Percentiles rank a stretch among this genome's conserved stretches.
Conservation (phyloP, 495 filamentous ascomycete genomes). For the Xylaria longipes region DNA sequence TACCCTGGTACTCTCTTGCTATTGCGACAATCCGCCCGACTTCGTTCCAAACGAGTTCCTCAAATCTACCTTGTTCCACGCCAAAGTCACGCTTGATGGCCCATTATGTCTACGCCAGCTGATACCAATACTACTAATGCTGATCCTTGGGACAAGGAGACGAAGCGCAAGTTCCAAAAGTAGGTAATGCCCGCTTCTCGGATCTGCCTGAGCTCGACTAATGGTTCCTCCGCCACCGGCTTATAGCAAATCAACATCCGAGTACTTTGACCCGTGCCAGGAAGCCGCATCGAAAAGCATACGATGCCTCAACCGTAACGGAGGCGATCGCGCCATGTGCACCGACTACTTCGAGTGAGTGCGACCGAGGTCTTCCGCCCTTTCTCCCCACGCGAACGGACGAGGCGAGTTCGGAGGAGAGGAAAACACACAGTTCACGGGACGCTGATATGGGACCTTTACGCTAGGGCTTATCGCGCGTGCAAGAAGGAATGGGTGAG, state of each 20-base stretch:
- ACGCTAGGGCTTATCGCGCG: conserved; percentile 81
- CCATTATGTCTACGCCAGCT: conserved; percentile 36
- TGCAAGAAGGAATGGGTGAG: conserved; percentile 95
- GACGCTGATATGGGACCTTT: conserved; percentile 30
- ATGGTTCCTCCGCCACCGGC: conserved; percentile 9
- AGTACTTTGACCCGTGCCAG: conserved; percentile 94
- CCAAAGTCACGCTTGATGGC: neutral
- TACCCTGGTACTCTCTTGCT: neutral
- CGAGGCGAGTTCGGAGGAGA: neutral
- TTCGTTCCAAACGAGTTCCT: neutral
- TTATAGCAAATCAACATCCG: conserved; percentile 77
- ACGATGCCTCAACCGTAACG: conserved; percentile 85
- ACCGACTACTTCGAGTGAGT: conserved; percentile 91
- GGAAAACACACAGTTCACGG: neutral
- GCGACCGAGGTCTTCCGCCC: neutral
- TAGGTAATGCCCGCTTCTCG: conserved; percentile 28
- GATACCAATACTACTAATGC: conserved; percentile 25
- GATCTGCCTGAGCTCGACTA: conserved; percentile 13
- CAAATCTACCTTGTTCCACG: neutral
- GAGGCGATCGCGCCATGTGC: conserved; percentile 84
- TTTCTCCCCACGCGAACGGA: neutral
- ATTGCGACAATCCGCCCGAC: neutral
- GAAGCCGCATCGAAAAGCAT: conserved; percentile 88
- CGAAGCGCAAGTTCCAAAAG: conserved; percentile 54
- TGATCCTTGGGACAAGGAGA: conserved; percentile 50